phyloP scores from a whole-genome alignment of 1,284 basidiomycete species.

The Meira miltonrushii region DNA sequence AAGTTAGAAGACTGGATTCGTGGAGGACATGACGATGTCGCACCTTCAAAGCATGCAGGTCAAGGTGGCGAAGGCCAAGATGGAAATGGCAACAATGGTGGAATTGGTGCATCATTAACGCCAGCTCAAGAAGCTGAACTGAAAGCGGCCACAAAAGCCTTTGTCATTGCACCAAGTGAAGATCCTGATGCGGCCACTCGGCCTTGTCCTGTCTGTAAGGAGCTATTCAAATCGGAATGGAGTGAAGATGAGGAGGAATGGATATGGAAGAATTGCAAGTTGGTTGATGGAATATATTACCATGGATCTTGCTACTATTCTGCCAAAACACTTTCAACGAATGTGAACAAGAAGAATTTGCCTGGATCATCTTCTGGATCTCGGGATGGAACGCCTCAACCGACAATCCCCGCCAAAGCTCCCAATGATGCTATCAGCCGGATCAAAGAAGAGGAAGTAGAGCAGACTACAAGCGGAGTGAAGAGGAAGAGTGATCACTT shows the following conservation, averaged over 20 bases:
- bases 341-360: not conserved
- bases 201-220: conserved; percentile 95
- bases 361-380: not conserved
- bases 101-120: conserved; percentile 35
- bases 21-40: conserved; percentile 26
- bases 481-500: no score
- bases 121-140: conserved; percentile 63
- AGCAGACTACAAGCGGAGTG: not conserved
- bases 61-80: conserved; percentile 51
- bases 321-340: conserved; percentile 36
- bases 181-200: conserved; percentile 72
- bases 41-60: conserved; percentile 15
- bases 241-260: conserved; percentile 96
- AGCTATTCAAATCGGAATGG: conserved; percentile 84
- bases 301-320: conserved; percentile 50
- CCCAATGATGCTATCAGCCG: not conserved
- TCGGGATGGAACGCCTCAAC: conserved; percentile 4
- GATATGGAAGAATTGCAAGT: conserved; percentile 90
- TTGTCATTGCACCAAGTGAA: conserved; percentile 71
- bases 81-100: not conserved
- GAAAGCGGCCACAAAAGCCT: conserved; percentile 58
- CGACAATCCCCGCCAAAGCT: not conserved
- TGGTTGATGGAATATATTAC: conserved; percentile 62
- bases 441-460: not conserved
- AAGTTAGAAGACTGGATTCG: conserved; percentile 64